Base-by-base conservation (phyloP, 495 filamentous ascomycete species). In the Lasiosphaeriaceae sp. region DNA sequence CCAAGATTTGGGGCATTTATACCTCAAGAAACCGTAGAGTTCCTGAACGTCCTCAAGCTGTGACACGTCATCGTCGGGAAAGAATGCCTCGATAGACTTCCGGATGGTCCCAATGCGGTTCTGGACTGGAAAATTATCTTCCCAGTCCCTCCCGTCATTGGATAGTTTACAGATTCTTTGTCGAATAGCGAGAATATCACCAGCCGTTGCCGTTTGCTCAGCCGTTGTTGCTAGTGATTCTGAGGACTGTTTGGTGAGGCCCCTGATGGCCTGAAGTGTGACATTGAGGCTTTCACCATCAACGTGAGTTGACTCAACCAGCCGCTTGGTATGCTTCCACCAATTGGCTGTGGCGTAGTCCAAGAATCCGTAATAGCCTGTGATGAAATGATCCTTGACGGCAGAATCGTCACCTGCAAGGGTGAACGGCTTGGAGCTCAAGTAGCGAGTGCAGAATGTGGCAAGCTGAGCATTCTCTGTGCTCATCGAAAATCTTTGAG, bases 261-360 rank as follows among this genome's bases (percentile, higher is more conserved):
- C 31, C 12, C 12, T 37, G 34, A 37, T 1, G 14, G 34, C 34
- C 14, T 37, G 1, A 14, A 37, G 34, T 9, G 8, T 1, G 34
- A 8, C 34, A 37, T 8, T 37, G 14, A 9, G 14, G 34, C 34
- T 37, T 8, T 1, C 2, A 37, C 19, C 5, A 4, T 46, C 37
- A 17, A 12, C 5, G 8, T 23, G 5, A 26, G 19, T 24, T 39
- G 51, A 17, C 14, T 45, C 11, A 54, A 35, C 31, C 12, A 37
- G 34, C 34, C 34, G 34, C 34, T 37, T 37, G 2, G 2, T 14
- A 2, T 37, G 34, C 14, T 2, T 37, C 1, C 34, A 37, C 34
- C 34, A 37, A 14, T 37, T 41, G 50, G 50, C n/a, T n/a, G n/a
- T 17, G 5, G 50, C 35, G 34, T 52, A 52, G 17, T 52, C 50